These are phyloP conservation scores for Alternaria alternata DNA, from an alignment of 2,329 filamentous ascomycete species.

Conservation along the genomic window DNA sequence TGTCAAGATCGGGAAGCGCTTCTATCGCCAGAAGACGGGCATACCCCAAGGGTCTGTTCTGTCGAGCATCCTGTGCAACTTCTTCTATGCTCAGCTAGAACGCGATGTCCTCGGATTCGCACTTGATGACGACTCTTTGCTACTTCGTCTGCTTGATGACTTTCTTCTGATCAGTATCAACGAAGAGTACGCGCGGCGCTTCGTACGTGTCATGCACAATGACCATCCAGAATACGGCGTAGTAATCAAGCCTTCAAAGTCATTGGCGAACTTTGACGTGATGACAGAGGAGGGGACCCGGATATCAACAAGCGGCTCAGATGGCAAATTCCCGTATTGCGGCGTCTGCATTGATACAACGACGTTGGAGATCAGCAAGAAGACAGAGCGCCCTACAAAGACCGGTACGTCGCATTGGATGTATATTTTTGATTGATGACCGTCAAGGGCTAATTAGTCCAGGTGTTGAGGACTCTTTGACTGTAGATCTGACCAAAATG, in stretches of 20 bases:
- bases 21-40: slow-evolving; percentile 84
- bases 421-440: neutral
- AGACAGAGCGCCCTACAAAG: slow-evolving; percentile 63
- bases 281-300: slow-evolving; percentile 60
- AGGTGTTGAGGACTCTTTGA: slow-evolving; percentile 75
- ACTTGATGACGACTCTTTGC: slow-evolving; percentile 64
- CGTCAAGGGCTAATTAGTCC: slow-evolving; percentile 21
- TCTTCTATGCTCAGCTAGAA: slow-evolving; percentile 94
- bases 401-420: slow-evolving; percentile 52
- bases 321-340: slow-evolving; percentile 83
- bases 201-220: slow-evolving; percentile 80
- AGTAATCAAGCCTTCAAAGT: slow-evolving; percentile 78
- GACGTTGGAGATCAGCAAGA: slow-evolving; percentile 78
- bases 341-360: slow-evolving; percentile 77
- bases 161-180: slow-evolving; percentile 87
- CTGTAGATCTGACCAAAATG: slow-evolving; percentile 75
- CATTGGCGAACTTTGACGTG: slow-evolving; percentile 82
- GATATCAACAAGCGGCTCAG: slow-evolving; percentile 50
- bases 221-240: slow-evolving; percentile 85
- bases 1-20: slow-evolving; percentile 86
- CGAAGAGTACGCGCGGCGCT: slow-evolving; percentile 69
- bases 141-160: slow-evolving; percentile 89
- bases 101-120: slow-evolving; percentile 73
- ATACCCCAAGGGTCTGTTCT: slow-evolving; percentile 94
- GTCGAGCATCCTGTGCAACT: slow-evolving; percentile 88